Percentiles rank a stretch among this genome's conserved stretches.
Conservation (phyloP, 768 basidiomycete genomes). For the Kondoa subrosea region DNA sequence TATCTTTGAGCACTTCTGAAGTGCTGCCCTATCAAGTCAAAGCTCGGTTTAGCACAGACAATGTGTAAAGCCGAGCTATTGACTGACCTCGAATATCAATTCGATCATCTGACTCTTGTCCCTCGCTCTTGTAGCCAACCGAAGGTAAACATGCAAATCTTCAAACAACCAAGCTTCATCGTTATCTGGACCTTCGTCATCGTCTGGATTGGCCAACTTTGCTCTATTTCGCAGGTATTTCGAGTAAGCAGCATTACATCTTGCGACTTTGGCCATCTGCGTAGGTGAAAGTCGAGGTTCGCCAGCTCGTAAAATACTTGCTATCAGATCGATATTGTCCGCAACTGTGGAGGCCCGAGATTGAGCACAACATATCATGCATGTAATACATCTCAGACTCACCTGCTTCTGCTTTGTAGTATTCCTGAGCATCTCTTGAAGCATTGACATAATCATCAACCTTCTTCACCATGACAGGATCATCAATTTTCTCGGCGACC, state of each 20-base stretch:
- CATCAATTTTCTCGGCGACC: constrained; percentile 75
- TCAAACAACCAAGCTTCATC: constrained; percentile 96
- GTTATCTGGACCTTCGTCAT: constrained; percentile 78
- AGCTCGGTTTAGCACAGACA: not conserved
- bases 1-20: constrained; percentile 86
- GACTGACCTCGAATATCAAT: constrained; percentile 73
- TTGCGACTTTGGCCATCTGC: constrained; percentile 42
- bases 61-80: not conserved
- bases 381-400: constrained; percentile 27
- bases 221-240: constrained; percentile 51
- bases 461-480: constrained; percentile 73
- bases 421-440: constrained; percentile 67
- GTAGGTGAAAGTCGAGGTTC: constrained; percentile 4
- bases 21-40: constrained; percentile 58
- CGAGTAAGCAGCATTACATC: constrained; percentile 59
- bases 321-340: constrained; percentile 59
- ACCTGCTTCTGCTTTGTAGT: constrained; percentile 67
- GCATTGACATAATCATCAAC: constrained; percentile 71
- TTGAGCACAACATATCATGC: not conserved
- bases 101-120: constrained; percentile 86
- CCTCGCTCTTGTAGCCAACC: constrained; percentile 57
- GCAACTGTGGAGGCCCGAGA: constrained; percentile 35
- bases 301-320: constrained; percentile 54
- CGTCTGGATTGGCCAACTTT: constrained; percentile 57
- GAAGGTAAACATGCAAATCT: constrained; percentile 63